Base-by-base conservation (phyloP, 306 rosid species). In the Hippophae tibetana region DNA sequence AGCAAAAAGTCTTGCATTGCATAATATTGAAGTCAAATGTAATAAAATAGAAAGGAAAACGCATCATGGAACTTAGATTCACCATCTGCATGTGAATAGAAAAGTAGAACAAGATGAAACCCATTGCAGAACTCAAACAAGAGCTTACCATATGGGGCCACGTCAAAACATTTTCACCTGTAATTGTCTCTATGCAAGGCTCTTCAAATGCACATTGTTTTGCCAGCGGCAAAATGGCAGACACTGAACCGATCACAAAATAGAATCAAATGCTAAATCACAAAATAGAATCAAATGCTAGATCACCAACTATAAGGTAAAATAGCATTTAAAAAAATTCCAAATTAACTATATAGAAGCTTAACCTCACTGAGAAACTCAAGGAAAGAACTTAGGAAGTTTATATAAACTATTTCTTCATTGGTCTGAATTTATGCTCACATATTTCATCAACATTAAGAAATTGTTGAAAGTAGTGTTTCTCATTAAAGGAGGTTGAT, bases 201-300 rank as follows among this genome's bases (percentile, higher is more conserved):
- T 88, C 99, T 80, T 92, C 99, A 78, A 92, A 92, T 25, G 99
- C 93, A 69, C 96, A 92, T 61, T 92, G 99, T 70, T 92, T 92
- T 56, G 99, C 99, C 71, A 92, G 72, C 60, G 95, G 86, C 78
- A 92, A 46, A 89, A 92, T 83, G 54, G 98, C 93, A 67, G 98
- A 92, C 98, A 92, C 98, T 92, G 83, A 58, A 79, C 65, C 68
- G 62, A 68, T 58, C 50, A 10, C 43, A 74, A 45, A 38, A 56
- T 49, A 12, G 53, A 49, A 49, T 49, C 53, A 49, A 49, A 49
- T 49, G 53, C 53, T 49, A 49, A 3, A 49, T 11, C 23, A 49
- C n/a, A 7, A n/a, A 48, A 48, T 48, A 11, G 48, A 5, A 1
- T 8, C 3, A 45, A 45, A 7, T 45, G 48, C 8, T 11, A 4